These are phyloP conservation scores for Dendrobium catenatum DNA, from an alignment of 106 monocot genomes.

Conservation along the genomic window DNA sequence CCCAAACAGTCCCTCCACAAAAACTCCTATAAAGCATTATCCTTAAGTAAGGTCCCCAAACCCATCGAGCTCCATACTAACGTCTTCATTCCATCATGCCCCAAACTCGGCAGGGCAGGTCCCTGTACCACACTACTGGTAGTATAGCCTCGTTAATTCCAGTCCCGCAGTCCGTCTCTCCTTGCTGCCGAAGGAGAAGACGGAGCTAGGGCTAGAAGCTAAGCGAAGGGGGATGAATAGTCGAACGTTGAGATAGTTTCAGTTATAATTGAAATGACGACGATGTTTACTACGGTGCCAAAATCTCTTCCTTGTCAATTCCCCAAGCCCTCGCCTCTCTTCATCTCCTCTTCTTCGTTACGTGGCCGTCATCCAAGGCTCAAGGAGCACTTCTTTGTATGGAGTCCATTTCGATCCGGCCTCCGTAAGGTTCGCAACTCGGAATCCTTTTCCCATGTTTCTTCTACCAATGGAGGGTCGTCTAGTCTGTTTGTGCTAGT, in stretches of 20 bases:
- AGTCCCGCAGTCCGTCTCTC: not conserved
- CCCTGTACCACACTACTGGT: not conserved
- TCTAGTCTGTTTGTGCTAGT: not conserved
- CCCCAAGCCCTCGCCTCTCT: constrained; percentile 4
- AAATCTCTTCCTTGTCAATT: not conserved
- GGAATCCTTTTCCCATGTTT: not conserved
- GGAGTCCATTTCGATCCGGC: not conserved
- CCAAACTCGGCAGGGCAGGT: too few relatives aligned
- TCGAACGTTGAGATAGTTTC: not conserved
- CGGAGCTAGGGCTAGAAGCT: not conserved
- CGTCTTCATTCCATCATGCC: too few relatives aligned
- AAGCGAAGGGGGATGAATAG: not conserved
- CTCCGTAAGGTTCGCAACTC: constrained; percentile 5
- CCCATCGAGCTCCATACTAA: too few relatives aligned
- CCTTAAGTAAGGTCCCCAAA: too few relatives aligned
- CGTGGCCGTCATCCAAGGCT: not conserved
- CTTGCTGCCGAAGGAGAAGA: not conserved
- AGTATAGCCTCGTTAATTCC: not conserved
- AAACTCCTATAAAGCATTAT: too few relatives aligned
- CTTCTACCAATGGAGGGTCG: not conserved
- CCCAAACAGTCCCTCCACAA: too few relatives aligned
- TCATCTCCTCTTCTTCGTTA: not conserved
- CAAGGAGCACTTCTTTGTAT: not conserved
- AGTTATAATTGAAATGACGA: not conserved
- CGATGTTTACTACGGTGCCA: not conserved